Percentiles rank a stretch among this genome's conserved stretches.
Evolutionary conservation across 805 yeast species (phyloP).

Genomic region (Nakazawaea siamensis): DNA sequence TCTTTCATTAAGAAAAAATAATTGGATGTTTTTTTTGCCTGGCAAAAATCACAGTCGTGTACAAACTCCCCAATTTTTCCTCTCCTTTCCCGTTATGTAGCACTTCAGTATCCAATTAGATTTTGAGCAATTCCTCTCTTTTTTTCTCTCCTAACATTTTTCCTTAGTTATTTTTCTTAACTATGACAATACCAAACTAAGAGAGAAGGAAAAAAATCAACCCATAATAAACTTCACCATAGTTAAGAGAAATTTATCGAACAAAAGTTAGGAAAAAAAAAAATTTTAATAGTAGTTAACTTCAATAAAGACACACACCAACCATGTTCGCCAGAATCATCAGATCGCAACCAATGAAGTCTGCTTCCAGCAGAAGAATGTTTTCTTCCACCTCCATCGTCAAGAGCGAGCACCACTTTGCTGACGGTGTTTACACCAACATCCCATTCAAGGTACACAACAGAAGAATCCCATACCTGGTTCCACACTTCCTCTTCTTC

Average conservation of each 20-base stretch:
- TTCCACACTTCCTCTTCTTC: constrained; percentile 74
- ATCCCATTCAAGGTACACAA: constrained; percentile 90
- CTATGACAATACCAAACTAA: too few relatives aligned
- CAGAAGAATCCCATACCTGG: constrained; percentile 84
- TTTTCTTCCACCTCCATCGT: constrained; percentile 49
- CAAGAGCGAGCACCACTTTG: constrained; percentile 38
- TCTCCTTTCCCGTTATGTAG: not conserved
- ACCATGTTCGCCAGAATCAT: constrained; percentile 1
- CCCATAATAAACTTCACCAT: not conserved
- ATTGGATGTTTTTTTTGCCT: not conserved
- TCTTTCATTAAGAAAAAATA: not conserved
- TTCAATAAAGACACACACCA: too few relatives aligned
- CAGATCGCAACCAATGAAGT: too few relatives aligned
- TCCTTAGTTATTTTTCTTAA: too few relatives aligned
- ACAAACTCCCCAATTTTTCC: not conserved
- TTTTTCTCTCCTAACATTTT: too few relatives aligned
- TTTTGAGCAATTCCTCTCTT: too few relatives aligned
- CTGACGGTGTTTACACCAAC: constrained; percentile 85
- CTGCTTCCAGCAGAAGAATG: constrained; percentile 27
- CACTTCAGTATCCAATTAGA: too few relatives aligned
- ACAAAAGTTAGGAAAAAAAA: too few relatives aligned
- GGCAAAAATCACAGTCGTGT: too few relatives aligned
- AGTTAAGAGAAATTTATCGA: not conserved
- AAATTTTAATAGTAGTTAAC: too few relatives aligned
- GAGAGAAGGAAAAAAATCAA: too few relatives aligned